These are phyloP conservation scores for Pisolithus thermaeus DNA, from an alignment of 1,284 basidiomycete species.

Conservation along the genomic window DNA sequence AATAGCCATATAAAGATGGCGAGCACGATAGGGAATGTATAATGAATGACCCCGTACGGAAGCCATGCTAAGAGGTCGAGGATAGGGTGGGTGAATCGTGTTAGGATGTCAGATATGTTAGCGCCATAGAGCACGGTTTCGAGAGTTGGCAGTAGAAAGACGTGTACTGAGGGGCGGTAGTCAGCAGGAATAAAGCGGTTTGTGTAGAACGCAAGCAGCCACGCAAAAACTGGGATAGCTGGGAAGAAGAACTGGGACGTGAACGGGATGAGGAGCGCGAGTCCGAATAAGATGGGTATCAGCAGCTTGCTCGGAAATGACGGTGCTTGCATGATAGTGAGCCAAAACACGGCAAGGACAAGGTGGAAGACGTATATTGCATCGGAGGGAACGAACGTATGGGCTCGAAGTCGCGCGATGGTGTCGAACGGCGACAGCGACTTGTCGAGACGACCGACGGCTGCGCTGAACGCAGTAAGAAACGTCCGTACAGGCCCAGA, in stretches of 20 bases:
- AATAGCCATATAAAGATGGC: conserved; percentile 76
- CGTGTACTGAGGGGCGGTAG: conserved; percentile 81
- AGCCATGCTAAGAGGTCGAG: conserved; percentile 95
- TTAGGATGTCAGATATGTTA: conserved; percentile 95
- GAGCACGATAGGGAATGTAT: conserved; percentile 77
- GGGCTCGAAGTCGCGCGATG: conserved; percentile 52
- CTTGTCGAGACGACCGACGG: conserved; percentile 67
- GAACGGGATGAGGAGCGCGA: conserved; percentile 75
- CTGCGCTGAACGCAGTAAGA: conserved; percentile 46
- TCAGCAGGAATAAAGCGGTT: conserved; percentile 78
- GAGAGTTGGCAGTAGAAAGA: conserved; percentile 88
- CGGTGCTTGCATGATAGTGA: conserved; percentile 72
- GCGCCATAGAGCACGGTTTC: conserved; percentile 95
- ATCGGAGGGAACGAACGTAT: conserved; percentile 59
- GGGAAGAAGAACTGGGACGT: conserved; percentile 93
- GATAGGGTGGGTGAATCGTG: conserved; percentile 86
- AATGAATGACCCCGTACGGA: conserved; percentile 93
- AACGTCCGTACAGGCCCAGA: conserved; percentile 8
- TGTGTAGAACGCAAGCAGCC: conserved; percentile 82
- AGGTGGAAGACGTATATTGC: conserved; percentile 62
- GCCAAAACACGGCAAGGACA: conserved; percentile 64
- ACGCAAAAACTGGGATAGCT: conserved; percentile 82
- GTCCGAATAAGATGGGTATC: conserved; percentile 71
- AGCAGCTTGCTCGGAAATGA: conserved; percentile 71
- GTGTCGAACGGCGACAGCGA: conserved; percentile 69